Conservation (phyloP, 257 asterid species). For the Ehretia macrophylla region DNA sequence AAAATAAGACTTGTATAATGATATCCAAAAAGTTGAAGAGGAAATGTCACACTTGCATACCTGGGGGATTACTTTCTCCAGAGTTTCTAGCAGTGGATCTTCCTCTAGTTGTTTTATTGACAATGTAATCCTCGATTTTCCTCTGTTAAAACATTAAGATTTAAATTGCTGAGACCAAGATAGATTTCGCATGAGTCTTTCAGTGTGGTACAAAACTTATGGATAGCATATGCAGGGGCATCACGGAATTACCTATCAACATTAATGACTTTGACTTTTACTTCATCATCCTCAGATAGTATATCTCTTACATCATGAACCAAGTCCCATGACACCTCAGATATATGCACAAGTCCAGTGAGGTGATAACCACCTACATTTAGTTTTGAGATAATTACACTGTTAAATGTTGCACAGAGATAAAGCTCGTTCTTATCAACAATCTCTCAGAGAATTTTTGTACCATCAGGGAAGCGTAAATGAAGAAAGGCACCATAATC, state of each 20-base stretch:
- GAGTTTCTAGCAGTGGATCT: conserved; percentile 88
- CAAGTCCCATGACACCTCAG: conserved; percentile 98
- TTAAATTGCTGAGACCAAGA: not conserved
- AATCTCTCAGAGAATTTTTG: conserved; percentile 6
- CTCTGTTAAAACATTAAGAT: conserved; percentile 35
- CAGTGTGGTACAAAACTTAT: no score
- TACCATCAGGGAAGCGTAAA: conserved; percentile 85
- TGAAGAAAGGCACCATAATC: conserved; percentile 96
- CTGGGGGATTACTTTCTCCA: conserved; percentile 95
- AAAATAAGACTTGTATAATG: not conserved
- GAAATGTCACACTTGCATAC: conserved; percentile 22
- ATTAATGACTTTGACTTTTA: conserved; percentile 63
- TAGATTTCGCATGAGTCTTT: no score
- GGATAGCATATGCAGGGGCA: not conserved
- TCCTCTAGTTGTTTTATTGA: conserved; percentile 91
- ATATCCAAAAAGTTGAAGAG: not conserved
- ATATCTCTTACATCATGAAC: conserved; percentile 85
- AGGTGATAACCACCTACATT: conserved; percentile 65
- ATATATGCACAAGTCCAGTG: conserved; percentile 89
- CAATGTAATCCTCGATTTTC: conserved; percentile 64
- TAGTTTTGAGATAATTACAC: not conserved
- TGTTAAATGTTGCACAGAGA: not conserved
- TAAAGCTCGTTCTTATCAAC: not conserved
- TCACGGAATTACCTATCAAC: conserved; percentile 62
- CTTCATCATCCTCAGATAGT: conserved; percentile 72